Conservation (phyloP, 176 grass and related monocot genomes). For the Ensete glaucum region DNA sequence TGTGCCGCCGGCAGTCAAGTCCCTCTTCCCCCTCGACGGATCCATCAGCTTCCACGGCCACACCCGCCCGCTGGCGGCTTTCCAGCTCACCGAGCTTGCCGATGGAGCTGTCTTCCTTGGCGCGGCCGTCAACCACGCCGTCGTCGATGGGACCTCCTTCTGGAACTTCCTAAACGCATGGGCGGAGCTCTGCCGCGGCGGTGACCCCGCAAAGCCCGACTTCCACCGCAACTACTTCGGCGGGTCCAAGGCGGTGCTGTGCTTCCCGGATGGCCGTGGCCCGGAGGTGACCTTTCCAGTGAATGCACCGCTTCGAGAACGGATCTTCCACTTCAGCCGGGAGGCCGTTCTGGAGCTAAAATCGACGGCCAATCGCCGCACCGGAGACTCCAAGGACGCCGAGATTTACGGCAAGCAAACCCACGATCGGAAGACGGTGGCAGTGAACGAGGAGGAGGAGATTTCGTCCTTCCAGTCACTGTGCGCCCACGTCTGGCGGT, state of each 20-base stretch:
- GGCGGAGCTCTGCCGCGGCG: conserved; percentile 67
- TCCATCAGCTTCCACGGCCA: conserved; percentile 73
- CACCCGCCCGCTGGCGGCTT: conserved; percentile 57
- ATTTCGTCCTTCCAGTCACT: conserved; percentile 84
- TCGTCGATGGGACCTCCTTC: conserved; percentile 87
- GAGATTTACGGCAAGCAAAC: conserved; percentile 65
- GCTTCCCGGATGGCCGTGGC: conserved; percentile 45
- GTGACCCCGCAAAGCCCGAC: conserved; percentile 37
- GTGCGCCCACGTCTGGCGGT: conserved; percentile 67
- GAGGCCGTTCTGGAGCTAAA: conserved; percentile 59
- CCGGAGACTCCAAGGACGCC: conserved; percentile 10
- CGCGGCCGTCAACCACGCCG: conserved; percentile 61
- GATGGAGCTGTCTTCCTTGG: conserved; percentile 79
- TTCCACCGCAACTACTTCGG: conserved; percentile 70
- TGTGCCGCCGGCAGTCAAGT: conserved; percentile 48
- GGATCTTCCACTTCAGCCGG: conserved; percentile 69
- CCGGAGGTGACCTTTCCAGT: conserved; percentile 70
- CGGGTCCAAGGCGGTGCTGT: conserved; percentile 59
- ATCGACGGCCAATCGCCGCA: conserved; percentile 36
- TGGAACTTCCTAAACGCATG: conserved; percentile 91
- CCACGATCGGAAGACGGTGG: conserved; percentile 38
- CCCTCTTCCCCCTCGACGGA: conserved; percentile 73
- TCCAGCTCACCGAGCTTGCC: conserved; percentile 74
- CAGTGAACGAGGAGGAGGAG: conserved; percentile 13
- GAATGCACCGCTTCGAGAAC: conserved; percentile 59